A percentile compares a stretch with the other conserved stretches of the same genome.
Conservation (phyloP, 2,329 filamentous ascomycete genomes). For the Mycosphaerelloides madeirae region DNA sequence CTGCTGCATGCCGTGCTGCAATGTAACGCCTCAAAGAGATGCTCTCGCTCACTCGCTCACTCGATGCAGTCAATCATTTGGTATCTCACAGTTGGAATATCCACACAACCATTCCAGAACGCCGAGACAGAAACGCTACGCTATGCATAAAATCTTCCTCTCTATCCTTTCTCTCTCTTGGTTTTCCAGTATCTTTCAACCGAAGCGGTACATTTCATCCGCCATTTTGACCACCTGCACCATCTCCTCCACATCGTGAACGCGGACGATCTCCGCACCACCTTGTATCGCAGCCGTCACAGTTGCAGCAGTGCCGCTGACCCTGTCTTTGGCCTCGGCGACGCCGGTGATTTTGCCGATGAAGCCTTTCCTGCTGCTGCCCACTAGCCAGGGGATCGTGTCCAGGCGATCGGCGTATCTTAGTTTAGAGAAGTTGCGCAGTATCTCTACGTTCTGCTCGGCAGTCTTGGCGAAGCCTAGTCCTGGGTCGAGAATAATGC, state of each 20-base stretch:
- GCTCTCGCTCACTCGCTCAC: neutral
- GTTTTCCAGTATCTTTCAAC: no score
- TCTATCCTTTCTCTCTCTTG: conserved; percentile 4
- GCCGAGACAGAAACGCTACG: no score
- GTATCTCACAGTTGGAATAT: no score
- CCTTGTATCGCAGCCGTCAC: conserved; percentile 80
- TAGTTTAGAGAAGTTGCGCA: conserved; percentile 68
- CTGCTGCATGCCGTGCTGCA: neutral
- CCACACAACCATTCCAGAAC: no score
- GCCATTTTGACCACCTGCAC: conserved; percentile 75
- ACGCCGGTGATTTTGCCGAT: conserved; percentile 79
- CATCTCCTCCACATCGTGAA: conserved; percentile 91
- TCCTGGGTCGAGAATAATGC: conserved; percentile 89
- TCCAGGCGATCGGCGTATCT: conserved; percentile 46
- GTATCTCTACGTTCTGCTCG: conserved; percentile 74
- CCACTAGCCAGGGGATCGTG: conserved; percentile 81
- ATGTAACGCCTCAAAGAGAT: neutral
- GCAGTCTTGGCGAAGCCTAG: conserved; percentile 87
- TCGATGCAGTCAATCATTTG: neutral
- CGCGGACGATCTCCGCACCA: conserved; percentile 84
- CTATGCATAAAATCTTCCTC: no score
- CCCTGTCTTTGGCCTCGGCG: conserved; percentile 61
- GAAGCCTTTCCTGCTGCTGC: conserved; percentile 84
- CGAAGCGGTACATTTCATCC: conserved; percentile 63
- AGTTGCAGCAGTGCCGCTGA: conserved; percentile 83